These are phyloP conservation scores for Fistulina hepatica DNA, from an alignment of 1,284 basidiomycete species.

Conservation along the genomic window DNA sequence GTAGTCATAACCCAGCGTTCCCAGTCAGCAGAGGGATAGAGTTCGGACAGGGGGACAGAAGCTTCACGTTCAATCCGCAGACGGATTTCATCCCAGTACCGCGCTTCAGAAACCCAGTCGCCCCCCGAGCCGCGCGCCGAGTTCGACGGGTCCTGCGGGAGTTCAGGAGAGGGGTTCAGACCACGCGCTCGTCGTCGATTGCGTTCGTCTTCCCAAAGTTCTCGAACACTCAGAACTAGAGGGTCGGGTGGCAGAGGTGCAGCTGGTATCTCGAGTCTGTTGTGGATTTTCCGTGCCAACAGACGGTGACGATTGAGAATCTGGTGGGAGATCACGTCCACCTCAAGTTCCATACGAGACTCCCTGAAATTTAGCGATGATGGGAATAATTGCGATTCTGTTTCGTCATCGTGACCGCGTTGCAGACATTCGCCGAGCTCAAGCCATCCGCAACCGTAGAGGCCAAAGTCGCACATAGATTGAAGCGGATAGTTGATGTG, in stretches of 20 bases:
- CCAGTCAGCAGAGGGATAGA: slow-evolving; percentile 28
- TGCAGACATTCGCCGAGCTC: slow-evolving; percentile 54
- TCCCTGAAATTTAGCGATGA: slow-evolving; percentile 51
- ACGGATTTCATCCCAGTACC: slow-evolving; percentile 58
- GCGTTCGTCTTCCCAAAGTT: slow-evolving; percentile 93
- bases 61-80: slow-evolving; percentile 41
- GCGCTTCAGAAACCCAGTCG: slow-evolving; percentile 59
- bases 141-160: slow-evolving; percentile 55
- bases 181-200: slow-evolving; percentile 56
- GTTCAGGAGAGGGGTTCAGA: slow-evolving; percentile 52
- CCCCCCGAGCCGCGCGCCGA: slow-evolving; percentile 43
- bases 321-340: slow-evolving; percentile 73
- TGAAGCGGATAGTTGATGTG: slow-evolving; percentile 86
- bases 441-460: slow-evolving; percentile 91
- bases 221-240: slow-evolving; percentile 79
- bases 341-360: slow-evolving; percentile 70
- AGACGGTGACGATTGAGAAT: slow-evolving; percentile 78
- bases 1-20: slow-evolving; percentile 69
- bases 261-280: slow-evolving; percentile 54
- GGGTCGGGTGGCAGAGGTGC: slow-evolving; percentile 52
- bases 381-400: slow-evolving; percentile 23
- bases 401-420: slow-evolving; percentile 29
- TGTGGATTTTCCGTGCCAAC: slow-evolving; percentile 60
- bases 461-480: slow-evolving; percentile 91
- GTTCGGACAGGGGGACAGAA: slow-evolving; percentile 19